These are phyloP conservation scores for Ambrosia hybrid DNA, from an alignment of 140 eudicot genomes.

Conservation along the genomic window DNA sequence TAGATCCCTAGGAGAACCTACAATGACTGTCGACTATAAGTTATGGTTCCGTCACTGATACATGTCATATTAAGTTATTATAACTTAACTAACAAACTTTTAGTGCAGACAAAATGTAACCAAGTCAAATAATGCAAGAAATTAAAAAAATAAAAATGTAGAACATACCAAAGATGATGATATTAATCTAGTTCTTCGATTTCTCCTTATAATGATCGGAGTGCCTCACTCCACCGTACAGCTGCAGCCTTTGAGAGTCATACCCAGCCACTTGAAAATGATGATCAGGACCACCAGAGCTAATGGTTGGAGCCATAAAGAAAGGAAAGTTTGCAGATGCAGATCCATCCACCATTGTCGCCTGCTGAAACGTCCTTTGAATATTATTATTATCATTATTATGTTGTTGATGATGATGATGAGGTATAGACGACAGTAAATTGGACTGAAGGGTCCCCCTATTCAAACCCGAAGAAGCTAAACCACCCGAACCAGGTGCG, in stretches of 20 bases:
- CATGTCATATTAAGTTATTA: too few relatives aligned
- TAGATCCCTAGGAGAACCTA: too few relatives aligned
- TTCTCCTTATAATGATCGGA: constrained; percentile 51
- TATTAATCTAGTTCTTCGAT: constrained; percentile 37
- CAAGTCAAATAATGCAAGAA: constrained; percentile 2
- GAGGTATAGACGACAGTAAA: constrained; percentile 40
- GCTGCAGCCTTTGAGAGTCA: constrained; percentile 47
- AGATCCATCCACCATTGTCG: constrained; percentile 48
- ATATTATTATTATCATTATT: constrained; percentile 34
- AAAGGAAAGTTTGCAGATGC: constrained; percentile 39
- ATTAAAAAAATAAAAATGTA: neutral
- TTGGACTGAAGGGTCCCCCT: constrained; percentile 99
- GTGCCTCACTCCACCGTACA: constrained; percentile 39
- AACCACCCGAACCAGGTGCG: constrained; percentile 38
- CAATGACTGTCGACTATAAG: neutral
- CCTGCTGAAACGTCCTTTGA: constrained; percentile 49
- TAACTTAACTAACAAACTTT: too few relatives aligned
- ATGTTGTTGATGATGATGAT: constrained; percentile 21
- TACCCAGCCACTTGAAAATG: constrained; percentile 34
- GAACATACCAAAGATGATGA: constrained; percentile 37
- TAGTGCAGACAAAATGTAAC: too few relatives aligned
- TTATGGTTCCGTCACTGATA: too few relatives aligned
- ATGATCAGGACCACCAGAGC: constrained; percentile 4
- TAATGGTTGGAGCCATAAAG: constrained; percentile 25
- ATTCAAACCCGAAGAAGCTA: constrained; percentile 53